Percentiles rank a stretch among this genome's conserved stretches.
These are phyloP conservation scores for Colletotrichum ledebouriae DNA, from an alignment of 2,329 filamentous ascomycete genomes.

Conservation along the genomic window DNA sequence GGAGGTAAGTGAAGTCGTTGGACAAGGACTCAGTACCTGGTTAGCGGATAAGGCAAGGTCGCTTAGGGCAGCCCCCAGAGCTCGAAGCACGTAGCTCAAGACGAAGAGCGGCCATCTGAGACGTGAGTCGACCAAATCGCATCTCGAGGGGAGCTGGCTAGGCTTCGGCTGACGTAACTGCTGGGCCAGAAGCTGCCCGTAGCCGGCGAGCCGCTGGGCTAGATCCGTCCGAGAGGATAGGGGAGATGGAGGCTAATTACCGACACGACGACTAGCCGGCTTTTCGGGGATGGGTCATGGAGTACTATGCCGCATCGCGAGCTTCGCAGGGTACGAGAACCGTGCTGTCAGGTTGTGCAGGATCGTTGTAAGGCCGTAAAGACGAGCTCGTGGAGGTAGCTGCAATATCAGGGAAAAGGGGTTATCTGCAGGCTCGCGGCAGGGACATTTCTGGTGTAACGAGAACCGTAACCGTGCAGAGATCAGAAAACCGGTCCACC, in stretches of 20 bases:
- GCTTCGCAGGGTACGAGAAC: neutral
- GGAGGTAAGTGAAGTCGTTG: conserved; percentile 17
- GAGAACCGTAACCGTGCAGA: conserved; percentile 24
- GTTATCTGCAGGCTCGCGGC: conserved; percentile 30
- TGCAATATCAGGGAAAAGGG: conserved; percentile 16
- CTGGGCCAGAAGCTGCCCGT: conserved; percentile 23
- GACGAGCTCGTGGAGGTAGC: conserved; percentile 2
- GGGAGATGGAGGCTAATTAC: conserved; percentile 16
- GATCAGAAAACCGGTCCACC: conserved; percentile 31
- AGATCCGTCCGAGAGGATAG: conserved; percentile 14
- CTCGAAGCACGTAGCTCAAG: conserved; percentile 14
- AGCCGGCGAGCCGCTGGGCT: conserved; percentile 29
- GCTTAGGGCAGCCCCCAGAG: conserved; percentile 7
- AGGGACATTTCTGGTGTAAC: conserved; percentile 18
- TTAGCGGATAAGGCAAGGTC: conserved; percentile 25
- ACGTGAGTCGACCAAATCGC: conserved; percentile 35
- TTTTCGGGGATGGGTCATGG: neutral
- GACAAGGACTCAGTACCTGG: conserved; percentile 20
- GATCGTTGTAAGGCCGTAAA: conserved; percentile 7
- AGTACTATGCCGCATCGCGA: neutral
- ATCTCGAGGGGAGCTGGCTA: conserved; percentile 12
- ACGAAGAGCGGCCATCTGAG: conserved; percentile 22
- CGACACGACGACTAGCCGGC: conserved; percentile 21
- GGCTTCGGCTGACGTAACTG: conserved; percentile 31
- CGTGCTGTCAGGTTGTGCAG: neutral